These are phyloP conservation scores for Nannizzia gypsea DNA, from an alignment of 2,329 filamentous ascomycete species.

Conservation along the genomic window DNA sequence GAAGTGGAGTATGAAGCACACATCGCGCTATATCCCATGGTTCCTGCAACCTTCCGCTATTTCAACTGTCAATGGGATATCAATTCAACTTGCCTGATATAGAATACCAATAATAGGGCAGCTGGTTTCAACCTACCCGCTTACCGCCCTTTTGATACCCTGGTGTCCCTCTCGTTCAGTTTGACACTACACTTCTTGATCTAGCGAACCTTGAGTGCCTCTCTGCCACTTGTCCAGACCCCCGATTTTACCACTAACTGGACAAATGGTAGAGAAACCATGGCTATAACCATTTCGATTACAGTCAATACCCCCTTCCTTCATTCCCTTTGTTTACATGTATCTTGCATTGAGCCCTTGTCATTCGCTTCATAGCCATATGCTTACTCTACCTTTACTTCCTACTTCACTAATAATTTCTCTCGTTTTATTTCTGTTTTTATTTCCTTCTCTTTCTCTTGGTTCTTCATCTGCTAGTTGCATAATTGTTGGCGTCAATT, in stretches of 20 bases:
- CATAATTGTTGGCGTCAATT: neutral
- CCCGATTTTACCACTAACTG: neutral
- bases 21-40: neutral
- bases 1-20: neutral
- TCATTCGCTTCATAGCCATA: neutral
- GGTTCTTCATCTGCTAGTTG: neutral
- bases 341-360: neutral
- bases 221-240: neutral
- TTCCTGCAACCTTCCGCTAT: neutral
- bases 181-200: neutral
- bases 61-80: neutral
- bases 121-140: neutral
- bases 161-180: neutral
- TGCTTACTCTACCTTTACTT: neutral
- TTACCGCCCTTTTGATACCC: neutral
- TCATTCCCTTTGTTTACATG: constrained; percentile 2
- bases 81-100: neutral
- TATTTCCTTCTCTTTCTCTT: neutral
- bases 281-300: neutral
- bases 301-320: neutral
- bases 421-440: neutral
- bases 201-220: neutral
- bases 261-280: neutral
- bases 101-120: neutral
- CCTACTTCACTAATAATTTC: neutral